Evolutionary conservation across 139 green algal species (phyloP).

Genomic region (Medakamo hakoo): DNA sequence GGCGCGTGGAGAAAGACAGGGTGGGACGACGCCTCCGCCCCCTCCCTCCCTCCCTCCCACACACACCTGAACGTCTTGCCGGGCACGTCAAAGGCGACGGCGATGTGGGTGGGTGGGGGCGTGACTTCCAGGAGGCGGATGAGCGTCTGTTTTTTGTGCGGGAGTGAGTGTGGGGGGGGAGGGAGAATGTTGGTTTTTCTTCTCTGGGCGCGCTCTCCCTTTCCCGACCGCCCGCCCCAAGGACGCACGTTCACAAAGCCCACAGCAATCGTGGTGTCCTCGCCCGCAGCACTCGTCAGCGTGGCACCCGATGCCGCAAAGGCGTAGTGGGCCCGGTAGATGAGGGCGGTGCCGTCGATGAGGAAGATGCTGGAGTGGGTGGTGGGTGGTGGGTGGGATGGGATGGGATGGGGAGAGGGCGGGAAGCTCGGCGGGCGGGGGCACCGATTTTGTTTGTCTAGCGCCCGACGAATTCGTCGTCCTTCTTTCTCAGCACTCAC

Average conservation of each 20-base stretch:
- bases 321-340: constrained; percentile 38
- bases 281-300: constrained; percentile 10
- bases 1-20: neutral
- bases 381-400: neutral
- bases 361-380: constrained; percentile 34
- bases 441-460: neutral
- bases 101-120: constrained; percentile 39
- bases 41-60: neutral
- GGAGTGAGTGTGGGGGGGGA: no score
- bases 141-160: no score
- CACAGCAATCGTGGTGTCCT: constrained; percentile 32
- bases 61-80: constrained; percentile 38
- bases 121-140: constrained; percentile 24
- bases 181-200: no score
- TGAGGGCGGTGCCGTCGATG: constrained; percentile 27
- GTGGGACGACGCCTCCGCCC: no score
- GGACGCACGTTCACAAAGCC: constrained; percentile 28
- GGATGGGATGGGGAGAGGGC: neutral
- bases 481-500: neutral
- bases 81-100: constrained; percentile 41
- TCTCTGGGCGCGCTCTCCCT: no score
- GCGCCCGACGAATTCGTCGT: neutral
- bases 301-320: constrained; percentile 11
- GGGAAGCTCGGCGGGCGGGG: neutral
- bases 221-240: no score